Evolutionary conservation across 2,329 filamentous ascomycete species (phyloP).

Genomic region (Rugonectria rugulosa): DNA sequence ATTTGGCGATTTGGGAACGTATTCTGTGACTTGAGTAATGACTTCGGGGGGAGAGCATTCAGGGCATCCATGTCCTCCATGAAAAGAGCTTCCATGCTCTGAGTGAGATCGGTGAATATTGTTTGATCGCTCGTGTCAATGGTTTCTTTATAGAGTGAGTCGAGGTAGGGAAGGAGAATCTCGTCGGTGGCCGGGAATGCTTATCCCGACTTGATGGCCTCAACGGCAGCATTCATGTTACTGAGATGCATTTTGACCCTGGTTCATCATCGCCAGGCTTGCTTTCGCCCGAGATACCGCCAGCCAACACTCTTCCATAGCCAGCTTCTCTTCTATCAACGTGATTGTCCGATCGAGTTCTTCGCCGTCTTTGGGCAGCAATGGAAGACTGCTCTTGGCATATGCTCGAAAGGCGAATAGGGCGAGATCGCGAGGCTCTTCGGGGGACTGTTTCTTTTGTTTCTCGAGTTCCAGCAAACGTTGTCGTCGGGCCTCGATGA

Average conservation of each 20-base stretch:
- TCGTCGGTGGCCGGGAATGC: conserved; percentile 66
- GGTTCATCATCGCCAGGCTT: conserved; percentile 77
- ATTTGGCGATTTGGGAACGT: conserved; percentile 87
- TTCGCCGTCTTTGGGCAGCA: conserved; percentile 54
- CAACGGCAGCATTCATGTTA: conserved; percentile 61
- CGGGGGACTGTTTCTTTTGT: conserved; percentile 67
- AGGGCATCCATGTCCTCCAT: conserved; percentile 86
- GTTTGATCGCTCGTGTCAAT: conserved; percentile 69
- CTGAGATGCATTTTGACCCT: conserved; percentile 91
- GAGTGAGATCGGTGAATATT: conserved; percentile 87
- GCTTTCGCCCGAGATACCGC: conserved; percentile 63
- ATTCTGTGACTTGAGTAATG: conserved; percentile 91
- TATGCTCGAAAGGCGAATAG: conserved; percentile 64
- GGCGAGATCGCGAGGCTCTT: conserved; percentile 56
- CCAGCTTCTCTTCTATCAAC: conserved; percentile 55
- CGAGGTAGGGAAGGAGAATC: conserved; percentile 83
- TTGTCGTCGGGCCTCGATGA: conserved; percentile 74
- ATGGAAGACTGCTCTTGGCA: conserved; percentile 61
- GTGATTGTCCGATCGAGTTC: conserved; percentile 60
- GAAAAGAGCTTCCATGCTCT: conserved; percentile 87
- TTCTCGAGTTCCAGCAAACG: conserved; percentile 80
- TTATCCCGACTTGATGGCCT: conserved; percentile 55
- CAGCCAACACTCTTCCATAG: conserved; percentile 63
- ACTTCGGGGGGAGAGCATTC: conserved; percentile 86
- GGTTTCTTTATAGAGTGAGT: conserved; percentile 69